phyloP scores from a whole-genome alignment of 257 asterid species.

The Solanum lignicaule region DNA sequence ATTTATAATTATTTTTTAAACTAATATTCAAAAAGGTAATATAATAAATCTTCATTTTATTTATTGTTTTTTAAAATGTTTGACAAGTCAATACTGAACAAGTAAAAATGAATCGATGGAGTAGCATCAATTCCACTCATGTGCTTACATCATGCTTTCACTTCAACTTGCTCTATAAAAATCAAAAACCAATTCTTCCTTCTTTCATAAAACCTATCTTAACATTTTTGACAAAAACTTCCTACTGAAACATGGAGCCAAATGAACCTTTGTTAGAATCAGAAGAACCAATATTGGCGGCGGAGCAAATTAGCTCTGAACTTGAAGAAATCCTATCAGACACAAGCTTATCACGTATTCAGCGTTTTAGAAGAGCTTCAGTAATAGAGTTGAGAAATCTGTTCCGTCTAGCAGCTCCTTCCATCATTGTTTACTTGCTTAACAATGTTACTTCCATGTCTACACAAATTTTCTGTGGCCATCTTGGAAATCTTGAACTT shows the following conservation, averaged over 20 bases:
- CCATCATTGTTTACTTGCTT: conserved; percentile 11
- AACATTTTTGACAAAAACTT: not conserved
- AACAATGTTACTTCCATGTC: conserved; percentile 13
- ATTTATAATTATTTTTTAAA: too few species aligned
- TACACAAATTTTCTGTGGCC: conserved; percentile 12
- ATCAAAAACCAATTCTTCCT: not conserved
- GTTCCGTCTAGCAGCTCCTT: conserved; percentile 9
- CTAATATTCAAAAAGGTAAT: not conserved
- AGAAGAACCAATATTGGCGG: not conserved
- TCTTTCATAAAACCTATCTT: not conserved
- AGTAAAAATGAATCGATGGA: not conserved
- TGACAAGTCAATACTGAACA: not conserved
- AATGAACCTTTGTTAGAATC: not conserved
- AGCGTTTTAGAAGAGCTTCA: not conserved
- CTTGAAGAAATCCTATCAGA: conserved; percentile 3
- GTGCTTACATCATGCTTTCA: not conserved
- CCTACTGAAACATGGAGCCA: not conserved
- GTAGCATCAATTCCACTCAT: not conserved
- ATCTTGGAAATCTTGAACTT: conserved; percentile 17
- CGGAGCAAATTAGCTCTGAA: not conserved
- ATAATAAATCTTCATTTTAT: too few species aligned
- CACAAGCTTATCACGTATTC: not conserved
- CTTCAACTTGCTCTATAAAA: not conserved
- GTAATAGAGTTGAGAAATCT: conserved; percentile 9
- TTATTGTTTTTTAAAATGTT: too few species aligned